Conservation (phyloP, 345 rosid genomes). For the Pseudoturritis turrita region DNA sequence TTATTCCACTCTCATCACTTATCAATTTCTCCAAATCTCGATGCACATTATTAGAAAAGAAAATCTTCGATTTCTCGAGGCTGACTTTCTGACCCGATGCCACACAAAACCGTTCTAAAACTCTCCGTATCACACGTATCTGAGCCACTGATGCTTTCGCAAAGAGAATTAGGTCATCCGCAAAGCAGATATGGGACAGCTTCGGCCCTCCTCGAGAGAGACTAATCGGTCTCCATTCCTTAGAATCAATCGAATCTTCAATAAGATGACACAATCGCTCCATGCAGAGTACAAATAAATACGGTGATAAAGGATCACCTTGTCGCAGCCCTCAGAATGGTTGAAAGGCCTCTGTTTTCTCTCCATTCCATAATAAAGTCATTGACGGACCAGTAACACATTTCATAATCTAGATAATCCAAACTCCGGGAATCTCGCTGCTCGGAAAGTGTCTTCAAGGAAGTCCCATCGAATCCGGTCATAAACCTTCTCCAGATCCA, state of each 20-base stretch:
- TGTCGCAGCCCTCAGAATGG: too few relatives aligned
- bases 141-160: neutral
- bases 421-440: neutral
- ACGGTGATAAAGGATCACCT: too few relatives aligned
- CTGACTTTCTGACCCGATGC: neutral
- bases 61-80: neutral
- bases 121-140: neutral
- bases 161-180: neutral
- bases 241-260: fast-evolving
- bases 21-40: neutral
- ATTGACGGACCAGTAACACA: neutral
- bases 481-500: too few relatives aligned
- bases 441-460: neutral
- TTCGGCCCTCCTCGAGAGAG: neutral
- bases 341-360: neutral
- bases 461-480: neutral
- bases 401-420: neutral
- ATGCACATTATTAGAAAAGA: neutral
- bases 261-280: too few relatives aligned
- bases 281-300: too few relatives aligned
- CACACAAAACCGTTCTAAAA: neutral
- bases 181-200: too few relatives aligned
- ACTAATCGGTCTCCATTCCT: neutral
- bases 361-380: neutral
- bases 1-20: neutral